Base-by-base conservation (phyloP, 106 monocot species). In the Dendrobium officinale region DNA sequence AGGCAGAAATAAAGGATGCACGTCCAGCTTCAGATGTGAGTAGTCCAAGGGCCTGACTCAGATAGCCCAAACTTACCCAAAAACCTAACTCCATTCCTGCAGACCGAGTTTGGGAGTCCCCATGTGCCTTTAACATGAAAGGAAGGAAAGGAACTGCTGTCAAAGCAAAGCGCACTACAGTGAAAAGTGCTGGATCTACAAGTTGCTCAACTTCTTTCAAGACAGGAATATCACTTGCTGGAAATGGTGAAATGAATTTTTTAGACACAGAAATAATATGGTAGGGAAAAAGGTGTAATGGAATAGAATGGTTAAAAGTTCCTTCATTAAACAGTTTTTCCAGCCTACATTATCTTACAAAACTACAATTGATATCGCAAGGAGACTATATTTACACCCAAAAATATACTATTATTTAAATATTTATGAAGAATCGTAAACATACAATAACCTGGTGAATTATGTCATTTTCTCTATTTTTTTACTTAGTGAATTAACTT, bases 191-290 rank as follows among this genome's bases (percentile, higher is more conserved):
- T 83, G 96, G 96, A 75, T 96, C 93, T 31, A 83, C 80, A 40
- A 90, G 75, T 8, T 58, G 84, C 83, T 96, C 93, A 74, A 90
- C 90, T 79, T 96, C 96, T 81, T 93, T 96, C 42, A 96, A 45
- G 67, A 92, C 87, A 13, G 92, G 92, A 85, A 93, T 92, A 75
- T 93, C 86, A 80, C 93, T 96, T 29, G 96, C 96, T 93, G 84
- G 75, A 83, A 73, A 42, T 70, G 61, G 22, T 22, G 54, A n/a
- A 19, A 58, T 58, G 18, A 58, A n/a, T 19, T n/a, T 19, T 58
- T 19, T 58, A 58, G n/a, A 5, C 3, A 18, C 18, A 58, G 18
- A 67, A 45, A 41, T 55, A 73, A 26, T 19, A 20, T 15, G 0
- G 48, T 64, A 79, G 5, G 43, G 22, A 43, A 67, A 42, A 79